Evolutionary conservation across 495 filamentous ascomycete genomes (phyloP).

Genomic region (Penicillium dipodomyicola): DNA sequence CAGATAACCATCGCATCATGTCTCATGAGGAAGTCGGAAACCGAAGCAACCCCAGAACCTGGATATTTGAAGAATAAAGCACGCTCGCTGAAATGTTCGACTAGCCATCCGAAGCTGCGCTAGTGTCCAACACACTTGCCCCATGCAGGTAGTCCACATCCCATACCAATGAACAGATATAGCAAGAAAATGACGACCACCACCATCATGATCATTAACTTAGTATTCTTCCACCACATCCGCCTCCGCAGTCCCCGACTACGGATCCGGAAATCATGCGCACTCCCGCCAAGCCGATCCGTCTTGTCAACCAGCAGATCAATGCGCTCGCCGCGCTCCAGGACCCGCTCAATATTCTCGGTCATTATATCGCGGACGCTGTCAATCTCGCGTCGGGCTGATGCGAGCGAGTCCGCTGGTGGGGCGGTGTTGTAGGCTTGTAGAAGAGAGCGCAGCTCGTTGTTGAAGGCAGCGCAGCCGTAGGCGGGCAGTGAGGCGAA

Average conservation of each 20-base stretch:
- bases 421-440: conserved; percentile 78
- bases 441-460: conserved; percentile 72
- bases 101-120: background rate
- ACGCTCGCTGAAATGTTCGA: conserved; percentile 18
- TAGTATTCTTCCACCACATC: conserved; percentile 99
- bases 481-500: conserved; percentile 81
- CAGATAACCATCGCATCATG: conserved; percentile 15
- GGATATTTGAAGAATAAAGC: conserved; percentile 7
- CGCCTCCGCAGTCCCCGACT: conserved; percentile 78
- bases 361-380: conserved; percentile 96
- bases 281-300: conserved; percentile 79
- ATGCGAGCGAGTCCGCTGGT: conserved; percentile 78
- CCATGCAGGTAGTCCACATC: conserved; percentile 68
- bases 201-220: conserved; percentile 80
- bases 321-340: conserved; percentile 93
- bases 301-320: conserved; percentile 97
- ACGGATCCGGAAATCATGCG: conserved; percentile 84
- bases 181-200: conserved; percentile 83
- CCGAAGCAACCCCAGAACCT: conserved; percentile 8
- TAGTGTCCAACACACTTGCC: conserved; percentile 46
- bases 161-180: conserved; percentile 71
- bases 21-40: conserved; percentile 15
- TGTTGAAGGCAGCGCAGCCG: conserved; percentile 84
- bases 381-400: conserved; percentile 85
- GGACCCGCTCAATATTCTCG: conserved; percentile 92